Evolutionary conservation across 495 filamentous ascomycete genomes (phyloP).

Genomic region (Aspergillus homomorphus): DNA sequence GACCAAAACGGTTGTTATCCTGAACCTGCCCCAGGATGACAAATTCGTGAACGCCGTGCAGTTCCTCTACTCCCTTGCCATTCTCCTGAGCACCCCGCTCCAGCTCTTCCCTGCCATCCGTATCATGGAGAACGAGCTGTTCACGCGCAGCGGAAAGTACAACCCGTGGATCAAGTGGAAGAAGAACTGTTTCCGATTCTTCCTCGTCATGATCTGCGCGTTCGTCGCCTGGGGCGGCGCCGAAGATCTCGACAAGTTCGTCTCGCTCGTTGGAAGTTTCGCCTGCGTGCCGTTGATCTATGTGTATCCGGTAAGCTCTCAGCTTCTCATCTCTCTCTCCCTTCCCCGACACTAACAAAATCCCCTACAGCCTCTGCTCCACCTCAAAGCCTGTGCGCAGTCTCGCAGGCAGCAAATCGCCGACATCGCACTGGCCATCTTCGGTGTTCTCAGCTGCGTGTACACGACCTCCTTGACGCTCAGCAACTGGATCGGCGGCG

Average conservation of each 20-base stretch:
- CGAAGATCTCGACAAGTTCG: conserved; percentile 94
- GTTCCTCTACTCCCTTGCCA: conserved; percentile 91
- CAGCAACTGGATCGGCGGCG: conserved; percentile 69
- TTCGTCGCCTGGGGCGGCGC: conserved; percentile 88
- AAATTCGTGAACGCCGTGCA: conserved; percentile 95
- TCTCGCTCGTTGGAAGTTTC: conserved; percentile 92
- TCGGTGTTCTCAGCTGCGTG: conserved; percentile 80
- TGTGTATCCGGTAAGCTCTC: conserved; percentile 81
- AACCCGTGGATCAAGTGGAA: conserved; percentile 97
- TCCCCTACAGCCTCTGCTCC: conserved; percentile 72
- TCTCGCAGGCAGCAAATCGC: conserved; percentile 58
- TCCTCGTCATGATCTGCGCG: conserved; percentile 81
- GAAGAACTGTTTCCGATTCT: conserved; percentile 95
- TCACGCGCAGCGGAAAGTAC: conserved; percentile 86
- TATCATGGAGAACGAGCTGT: conserved; percentile 64
- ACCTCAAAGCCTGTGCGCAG: conserved; percentile 74
- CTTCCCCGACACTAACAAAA: conserved; percentile 11
- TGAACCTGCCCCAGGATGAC: conserved; percentile 94
- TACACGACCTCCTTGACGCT: conserved; percentile 88
- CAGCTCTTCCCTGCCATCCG: conserved; percentile 95
- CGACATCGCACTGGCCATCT: conserved; percentile 71
- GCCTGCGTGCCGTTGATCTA: conserved; percentile 97
- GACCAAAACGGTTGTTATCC: conserved; percentile 92
- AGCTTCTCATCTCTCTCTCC: conserved; percentile 12
- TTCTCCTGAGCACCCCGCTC: conserved; percentile 87